Conservation (phyloP, 371 early-diverging fungal genomes). For the Actinomucor elegans region DNA sequence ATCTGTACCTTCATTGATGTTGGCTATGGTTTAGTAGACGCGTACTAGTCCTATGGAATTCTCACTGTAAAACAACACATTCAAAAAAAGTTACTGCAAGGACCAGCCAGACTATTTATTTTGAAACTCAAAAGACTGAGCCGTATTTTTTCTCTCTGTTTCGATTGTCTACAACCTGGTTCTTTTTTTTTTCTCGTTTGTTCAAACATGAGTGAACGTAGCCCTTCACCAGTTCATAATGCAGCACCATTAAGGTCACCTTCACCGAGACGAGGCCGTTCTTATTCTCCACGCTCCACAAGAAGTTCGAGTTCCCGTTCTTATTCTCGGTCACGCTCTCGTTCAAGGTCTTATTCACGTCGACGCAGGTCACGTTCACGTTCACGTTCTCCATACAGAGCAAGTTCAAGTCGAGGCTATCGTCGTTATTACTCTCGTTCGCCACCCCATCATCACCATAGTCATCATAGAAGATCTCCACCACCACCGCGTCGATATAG, state of each 20-base stretch:
- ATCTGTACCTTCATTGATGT: too few species aligned
- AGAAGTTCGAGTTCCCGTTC: slow-evolving; percentile 22
- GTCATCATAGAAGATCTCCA: slow-evolving; percentile 13
- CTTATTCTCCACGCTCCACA: slow-evolving; percentile 19
- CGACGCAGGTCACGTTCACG: slow-evolving; percentile 14
- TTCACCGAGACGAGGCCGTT: slow-evolving; percentile 11
- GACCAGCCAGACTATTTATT: not conserved
- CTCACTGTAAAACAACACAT: too few species aligned
- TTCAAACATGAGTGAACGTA: slow-evolving; percentile 16
- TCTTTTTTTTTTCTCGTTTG: not conserved
- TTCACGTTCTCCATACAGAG: slow-evolving; percentile 11
- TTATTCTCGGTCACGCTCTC: slow-evolving; percentile 24
- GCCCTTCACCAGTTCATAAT: not conserved
- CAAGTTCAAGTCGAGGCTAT: not conserved
- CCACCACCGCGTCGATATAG: slow-evolving; percentile 11
- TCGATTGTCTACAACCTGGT: not conserved
- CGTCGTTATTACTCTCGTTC: slow-evolving; percentile 23
- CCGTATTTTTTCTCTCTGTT: slow-evolving; percentile 7
- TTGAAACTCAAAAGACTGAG: slow-evolving; percentile 3
- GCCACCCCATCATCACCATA: slow-evolving; percentile 14
- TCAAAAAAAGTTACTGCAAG: not conserved
- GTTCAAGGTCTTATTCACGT: slow-evolving; percentile 17
- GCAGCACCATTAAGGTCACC: slow-evolving; percentile 3
- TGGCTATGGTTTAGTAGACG: too few species aligned
- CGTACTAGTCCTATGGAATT: too few species aligned